phyloP scores from a whole-genome alignment of 2,329 filamentous ascomycete species.

The Leptographium procerum region DNA sequence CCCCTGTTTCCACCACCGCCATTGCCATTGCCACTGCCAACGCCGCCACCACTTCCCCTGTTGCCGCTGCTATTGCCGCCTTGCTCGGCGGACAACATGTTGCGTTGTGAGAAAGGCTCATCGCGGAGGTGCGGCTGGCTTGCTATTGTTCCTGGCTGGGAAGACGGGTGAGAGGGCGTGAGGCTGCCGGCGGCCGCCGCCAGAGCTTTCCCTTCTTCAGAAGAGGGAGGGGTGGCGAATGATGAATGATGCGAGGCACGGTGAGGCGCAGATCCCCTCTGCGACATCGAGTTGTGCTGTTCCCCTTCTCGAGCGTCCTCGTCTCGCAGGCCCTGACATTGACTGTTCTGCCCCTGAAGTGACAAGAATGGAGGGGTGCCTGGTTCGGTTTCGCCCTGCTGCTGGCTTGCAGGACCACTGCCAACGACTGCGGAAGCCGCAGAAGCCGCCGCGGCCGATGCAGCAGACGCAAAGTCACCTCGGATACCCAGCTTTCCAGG shows the following conservation, averaged over 20 bases:
- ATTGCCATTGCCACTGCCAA: too few species aligned
- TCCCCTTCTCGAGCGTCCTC: constrained; percentile 41
- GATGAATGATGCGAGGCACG: constrained; percentile 36
- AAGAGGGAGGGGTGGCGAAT: constrained; percentile 14
- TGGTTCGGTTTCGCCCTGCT: not conserved
- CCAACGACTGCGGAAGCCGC: not conserved
- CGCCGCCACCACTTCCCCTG: not conserved
- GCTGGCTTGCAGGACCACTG: not conserved
- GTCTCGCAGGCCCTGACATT: constrained; percentile 45
- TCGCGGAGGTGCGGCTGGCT: constrained; percentile 5
- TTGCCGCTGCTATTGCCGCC: not conserved
- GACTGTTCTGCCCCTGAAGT: constrained; percentile 23
- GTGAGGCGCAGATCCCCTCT: constrained; percentile 45
- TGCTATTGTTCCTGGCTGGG: not conserved
- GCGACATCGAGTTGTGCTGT: constrained; percentile 51
- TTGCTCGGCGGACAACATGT: constrained; percentile 7
- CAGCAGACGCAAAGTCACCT: not conserved
- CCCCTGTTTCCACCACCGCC: not conserved
- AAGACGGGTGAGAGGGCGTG: constrained; percentile 14
- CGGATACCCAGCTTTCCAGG: not conserved
- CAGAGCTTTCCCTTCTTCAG: not conserved
- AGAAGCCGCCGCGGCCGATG: not conserved
- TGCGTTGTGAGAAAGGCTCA: constrained; percentile 3
- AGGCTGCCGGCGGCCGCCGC: constrained; percentile 1
- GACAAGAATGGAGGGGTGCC: not conserved